Evolutionary conservation across 345 rosid species (phyloP).

Genomic region (Balakata baccata): DNA sequence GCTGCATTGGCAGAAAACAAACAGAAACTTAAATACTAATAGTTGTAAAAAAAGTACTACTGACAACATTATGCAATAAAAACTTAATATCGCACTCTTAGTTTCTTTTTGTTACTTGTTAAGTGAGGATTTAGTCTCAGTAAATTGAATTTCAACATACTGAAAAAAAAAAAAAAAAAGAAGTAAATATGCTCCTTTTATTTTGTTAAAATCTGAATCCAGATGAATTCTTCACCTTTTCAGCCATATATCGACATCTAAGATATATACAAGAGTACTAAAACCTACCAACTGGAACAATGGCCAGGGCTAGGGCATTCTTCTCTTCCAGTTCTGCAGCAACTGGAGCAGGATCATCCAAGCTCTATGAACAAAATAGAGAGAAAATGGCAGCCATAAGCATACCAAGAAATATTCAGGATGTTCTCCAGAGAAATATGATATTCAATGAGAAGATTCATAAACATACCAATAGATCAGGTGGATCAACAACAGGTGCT

Average conservation of each 20-base stretch:
- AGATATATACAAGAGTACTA: background rate
- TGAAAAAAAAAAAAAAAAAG: background rate
- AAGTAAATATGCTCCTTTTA: background rate
- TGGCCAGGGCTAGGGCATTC: conserved; percentile 91
- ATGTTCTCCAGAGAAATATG: conserved; percentile 1
- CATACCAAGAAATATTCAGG: background rate
- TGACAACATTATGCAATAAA: conserved; percentile 3
- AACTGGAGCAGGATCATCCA: conserved; percentile 69
- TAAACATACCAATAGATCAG: conserved; percentile 69
- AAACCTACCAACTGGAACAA: conserved; percentile 74
- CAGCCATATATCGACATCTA: background rate
- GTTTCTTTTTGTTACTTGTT: background rate
- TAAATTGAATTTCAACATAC: background rate
- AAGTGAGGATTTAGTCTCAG: background rate
- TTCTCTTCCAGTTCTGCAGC: conserved; percentile 73
- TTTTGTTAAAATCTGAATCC: conserved; percentile 1
- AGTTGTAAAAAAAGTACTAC: background rate
- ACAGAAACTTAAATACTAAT: background rate
- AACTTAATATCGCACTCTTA: background rate
- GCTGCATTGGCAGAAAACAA: conserved; percentile 43
- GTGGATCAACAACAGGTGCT: conserved; percentile 57
- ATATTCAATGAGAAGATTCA: background rate
- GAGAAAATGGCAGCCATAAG: conserved; percentile 10
- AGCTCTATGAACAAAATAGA: conserved; percentile 41
- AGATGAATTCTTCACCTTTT: background rate